phyloP scores from a whole-genome alignment of 2,329 filamentous ascomycete species.

The Calonectria crousiana region DNA sequence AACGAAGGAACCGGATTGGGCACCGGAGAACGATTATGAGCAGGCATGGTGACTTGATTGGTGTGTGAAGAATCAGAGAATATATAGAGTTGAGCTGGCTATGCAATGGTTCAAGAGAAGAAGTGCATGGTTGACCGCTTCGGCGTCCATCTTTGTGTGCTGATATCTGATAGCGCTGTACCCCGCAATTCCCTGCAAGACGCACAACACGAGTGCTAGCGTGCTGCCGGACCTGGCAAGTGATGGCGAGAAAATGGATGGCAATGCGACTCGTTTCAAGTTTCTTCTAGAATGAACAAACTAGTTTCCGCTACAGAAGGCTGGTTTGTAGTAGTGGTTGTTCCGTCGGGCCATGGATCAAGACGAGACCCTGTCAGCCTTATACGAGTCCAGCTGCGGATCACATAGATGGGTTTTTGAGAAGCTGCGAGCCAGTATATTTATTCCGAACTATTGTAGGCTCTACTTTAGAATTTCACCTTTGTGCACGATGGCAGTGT shows the following conservation, averaged over 20 bases:
- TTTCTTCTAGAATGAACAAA: not conserved
- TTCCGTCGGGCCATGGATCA: not conserved
- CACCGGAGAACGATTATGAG: slow-evolving; percentile 11
- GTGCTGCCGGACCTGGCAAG: not conserved
- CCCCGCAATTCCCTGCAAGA: not conserved
- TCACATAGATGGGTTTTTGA: not conserved
- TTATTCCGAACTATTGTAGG: not conserved
- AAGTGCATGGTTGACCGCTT: not conserved
- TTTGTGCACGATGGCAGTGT: not conserved
- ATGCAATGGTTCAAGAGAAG: not conserved
- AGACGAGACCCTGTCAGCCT: not conserved
- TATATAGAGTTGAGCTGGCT: too few relatives aligned
- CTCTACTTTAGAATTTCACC: not conserved
- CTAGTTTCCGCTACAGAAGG: not conserved
- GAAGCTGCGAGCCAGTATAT: not conserved
- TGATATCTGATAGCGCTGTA: slow-evolving; percentile 6
- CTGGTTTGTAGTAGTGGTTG: not conserved
- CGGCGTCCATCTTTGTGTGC: not conserved
- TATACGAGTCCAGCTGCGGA: not conserved
- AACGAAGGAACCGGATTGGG: slow-evolving; percentile 27
- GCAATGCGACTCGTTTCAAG: not conserved
- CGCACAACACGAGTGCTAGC: not conserved
- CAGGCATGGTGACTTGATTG: slow-evolving; percentile 10
- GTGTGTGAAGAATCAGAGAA: not conserved
- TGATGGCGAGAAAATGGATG: not conserved